phyloP scores from a whole-genome alignment of 257 asterid species.

The Solanum boliviense region DNA sequence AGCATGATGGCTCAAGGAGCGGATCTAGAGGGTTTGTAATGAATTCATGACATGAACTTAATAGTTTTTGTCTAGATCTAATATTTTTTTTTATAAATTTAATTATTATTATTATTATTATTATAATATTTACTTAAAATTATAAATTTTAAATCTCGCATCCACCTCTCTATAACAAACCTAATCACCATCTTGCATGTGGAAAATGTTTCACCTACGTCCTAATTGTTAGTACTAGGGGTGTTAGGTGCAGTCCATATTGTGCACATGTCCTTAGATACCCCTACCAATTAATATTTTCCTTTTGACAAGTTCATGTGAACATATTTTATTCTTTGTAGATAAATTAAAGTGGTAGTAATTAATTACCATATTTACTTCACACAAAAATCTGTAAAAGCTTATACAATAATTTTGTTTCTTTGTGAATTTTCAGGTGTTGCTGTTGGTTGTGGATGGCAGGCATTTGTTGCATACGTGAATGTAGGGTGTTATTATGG shows the following conservation, averaged over 20 bases:
- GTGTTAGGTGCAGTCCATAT: not conserved
- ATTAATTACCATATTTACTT: not conserved
- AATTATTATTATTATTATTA: not conserved
- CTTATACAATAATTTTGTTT: not conserved
- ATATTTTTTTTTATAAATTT: not conserved
- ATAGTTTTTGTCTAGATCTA: not conserved
- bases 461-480: constrained; percentile 62
- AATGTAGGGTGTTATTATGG: constrained; percentile 45
- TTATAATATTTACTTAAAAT: not conserved
- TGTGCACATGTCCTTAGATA: not conserved
- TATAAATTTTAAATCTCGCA: not conserved
- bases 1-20: not conserved
- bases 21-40: not conserved
- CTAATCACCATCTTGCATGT: not conserved
- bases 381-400: not conserved
- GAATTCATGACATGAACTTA: not conserved
- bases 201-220: not conserved
- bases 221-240: too few relatives aligned
- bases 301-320: not conserved
- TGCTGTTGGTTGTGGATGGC: constrained; percentile 87
- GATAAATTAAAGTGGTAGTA: not conserved
- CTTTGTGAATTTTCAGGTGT: constrained; percentile 31
- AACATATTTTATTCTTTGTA: not conserved
- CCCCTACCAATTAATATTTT: not conserved
- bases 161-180: not conserved